Percentiles rank a stretch among this genome's conserved stretches.
These are phyloP conservation scores for Ogataea degrootiae DNA, from an alignment of 805 yeast species.

Conservation along the genomic window DNA sequence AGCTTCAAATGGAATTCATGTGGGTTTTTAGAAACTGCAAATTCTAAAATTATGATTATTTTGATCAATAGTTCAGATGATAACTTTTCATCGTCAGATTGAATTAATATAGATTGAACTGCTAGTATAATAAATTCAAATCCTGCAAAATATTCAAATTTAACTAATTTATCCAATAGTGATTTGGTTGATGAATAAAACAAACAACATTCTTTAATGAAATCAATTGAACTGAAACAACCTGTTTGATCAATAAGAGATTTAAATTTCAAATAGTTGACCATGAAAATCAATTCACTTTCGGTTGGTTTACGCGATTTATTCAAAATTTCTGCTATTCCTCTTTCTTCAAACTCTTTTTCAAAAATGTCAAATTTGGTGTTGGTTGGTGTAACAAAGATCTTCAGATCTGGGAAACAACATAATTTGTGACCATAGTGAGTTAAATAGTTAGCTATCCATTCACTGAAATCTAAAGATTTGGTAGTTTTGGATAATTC, in stretches of 20 bases:
- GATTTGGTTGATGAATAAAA: constrained; percentile 37
- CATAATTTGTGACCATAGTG: constrained; percentile 54
- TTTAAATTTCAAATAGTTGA: constrained; percentile 40
- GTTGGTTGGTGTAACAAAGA: constrained; percentile 15
- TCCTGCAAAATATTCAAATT: constrained; percentile 68
- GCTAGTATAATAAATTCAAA: constrained; percentile 62
- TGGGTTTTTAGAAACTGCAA: constrained; percentile 50
- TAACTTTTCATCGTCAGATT: neutral
- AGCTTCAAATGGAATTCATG: constrained; percentile 67
- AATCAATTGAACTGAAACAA: constrained; percentile 16
- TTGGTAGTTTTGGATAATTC: constrained; percentile 32
- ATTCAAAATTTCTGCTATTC: constrained; percentile 7
- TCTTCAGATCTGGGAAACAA: constrained; percentile 55
- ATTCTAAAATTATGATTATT: constrained; percentile 54
- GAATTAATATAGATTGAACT: constrained; percentile 31
- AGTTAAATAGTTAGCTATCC: constrained; percentile 38
- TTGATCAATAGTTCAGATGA: constrained; percentile 29
- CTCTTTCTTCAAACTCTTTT: constrained; percentile 4
- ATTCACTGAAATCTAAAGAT: constrained; percentile 20
- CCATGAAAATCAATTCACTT: constrained; percentile 20
- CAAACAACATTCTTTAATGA: constrained; percentile 30
- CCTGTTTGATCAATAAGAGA: constrained; percentile 24
- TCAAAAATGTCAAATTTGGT: constrained; percentile 7
- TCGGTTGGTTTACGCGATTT: constrained; percentile 14
- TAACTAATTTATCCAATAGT: constrained; percentile 36